Percentiles rank a stretch among this genome's conserved stretches.
Evolutionary conservation across 768 basidiomycete species (phyloP).

Genomic region (Suillus hirtellus): DNA sequence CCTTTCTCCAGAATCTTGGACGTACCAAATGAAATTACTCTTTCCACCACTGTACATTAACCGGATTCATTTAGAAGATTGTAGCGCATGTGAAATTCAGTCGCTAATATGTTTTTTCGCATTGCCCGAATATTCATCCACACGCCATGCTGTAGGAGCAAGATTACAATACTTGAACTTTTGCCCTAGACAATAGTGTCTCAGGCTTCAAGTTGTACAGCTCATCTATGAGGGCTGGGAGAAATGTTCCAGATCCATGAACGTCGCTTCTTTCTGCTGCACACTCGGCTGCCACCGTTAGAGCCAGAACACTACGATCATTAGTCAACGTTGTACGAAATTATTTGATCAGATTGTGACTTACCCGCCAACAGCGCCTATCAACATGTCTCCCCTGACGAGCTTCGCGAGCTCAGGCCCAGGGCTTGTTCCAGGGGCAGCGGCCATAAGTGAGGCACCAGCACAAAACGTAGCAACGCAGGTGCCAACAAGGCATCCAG

Average conservation of each 20-base stretch:
- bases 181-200: slow-evolving; percentile 30
- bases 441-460: slow-evolving; percentile 47
- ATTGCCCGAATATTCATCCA: not conserved
- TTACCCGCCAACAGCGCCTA: slow-evolving; percentile 77
- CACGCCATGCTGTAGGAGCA: not conserved
- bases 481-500: slow-evolving; percentile 83
- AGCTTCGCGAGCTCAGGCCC: slow-evolving; percentile 41
- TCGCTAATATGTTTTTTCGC: not conserved
- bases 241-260: slow-evolving; percentile 62
- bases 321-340: slow-evolving; percentile 13
- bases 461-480: slow-evolving; percentile 81
- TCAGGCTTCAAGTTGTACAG: slow-evolving; percentile 46
- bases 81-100: not conserved
- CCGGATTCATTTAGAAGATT: not conserved
- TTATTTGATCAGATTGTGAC: slow-evolving; percentile 21
- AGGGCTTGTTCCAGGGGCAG: slow-evolving; percentile 15
- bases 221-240: slow-evolving; percentile 66
- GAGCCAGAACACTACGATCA: slow-evolving; percentile 47
- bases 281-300: slow-evolving; percentile 61
- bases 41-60: slow-evolving; percentile 8
- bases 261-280: slow-evolving; percentile 55
- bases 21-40: slow-evolving; percentile 14
- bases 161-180: slow-evolving; percentile 26
- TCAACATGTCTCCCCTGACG: slow-evolving; percentile 75
- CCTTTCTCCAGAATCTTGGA: slow-evolving; percentile 71